Evolutionary conservation across 768 basidiomycete genomes (phyloP), one percentile per base, ranked within the genome.

Genomic region (Tylopilus intermedius): DNA sequence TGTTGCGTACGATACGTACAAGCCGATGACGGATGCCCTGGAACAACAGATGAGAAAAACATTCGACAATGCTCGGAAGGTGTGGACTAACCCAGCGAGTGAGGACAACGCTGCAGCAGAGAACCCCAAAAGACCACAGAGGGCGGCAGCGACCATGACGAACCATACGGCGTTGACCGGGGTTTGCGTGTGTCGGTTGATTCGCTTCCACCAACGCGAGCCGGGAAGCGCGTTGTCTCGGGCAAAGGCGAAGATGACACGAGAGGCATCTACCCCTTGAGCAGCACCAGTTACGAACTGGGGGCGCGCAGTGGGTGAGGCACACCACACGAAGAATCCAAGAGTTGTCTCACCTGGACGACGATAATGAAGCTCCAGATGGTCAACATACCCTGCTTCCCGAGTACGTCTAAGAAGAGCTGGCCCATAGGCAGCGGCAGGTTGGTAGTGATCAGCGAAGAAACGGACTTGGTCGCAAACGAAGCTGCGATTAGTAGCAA

Each of bases 81-180:
- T 1, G 22, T 30, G 35, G 15, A 69, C 74, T 26, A 55, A 86
- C 85, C 84, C 84, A 3, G 85, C 85, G 22, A 86, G 76, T 24
- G 85, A 86, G 10, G 79, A 72, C 40, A 87, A 64, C 6, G 84
- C 86, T 1, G 86, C 74, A 38, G 63, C 62, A 5, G 83, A 85
- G 66, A 88, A 88, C 0, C 86, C 84, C 8, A 88, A 67, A 4
- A 85, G 67, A 9, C 85, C 85, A 40, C 80, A 82, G 27, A 88
- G 56, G 3, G 71, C 80, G 8, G 85, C 66, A 39, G 69, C 63
- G 32, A 67, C 65, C 70, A 87, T 83, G 24, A 87, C 86, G 42
- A 88, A 73, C 86, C 86, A 88, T 5, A 85, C 86, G 2, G 86
- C 86, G 54, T 87, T 81, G 11, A 87, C 84, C 0, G 86, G 86